Conservation (phyloP, 345 rosid genomes). For the Eucalyptus urophylla region DNA sequence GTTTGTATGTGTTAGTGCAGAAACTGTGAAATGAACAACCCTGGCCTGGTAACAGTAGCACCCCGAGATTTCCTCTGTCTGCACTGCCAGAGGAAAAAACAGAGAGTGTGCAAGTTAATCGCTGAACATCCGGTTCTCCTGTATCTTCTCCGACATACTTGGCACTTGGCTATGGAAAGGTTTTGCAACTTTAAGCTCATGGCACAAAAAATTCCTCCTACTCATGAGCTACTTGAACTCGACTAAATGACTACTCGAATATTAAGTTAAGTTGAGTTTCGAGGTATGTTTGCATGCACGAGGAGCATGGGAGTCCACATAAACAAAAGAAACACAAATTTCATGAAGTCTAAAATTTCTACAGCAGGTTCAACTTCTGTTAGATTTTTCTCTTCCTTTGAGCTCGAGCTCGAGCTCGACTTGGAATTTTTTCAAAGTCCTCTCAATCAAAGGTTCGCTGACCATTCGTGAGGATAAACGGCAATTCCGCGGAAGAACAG, state of each 20-base stretch:
- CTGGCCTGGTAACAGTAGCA: slow-evolving; percentile 91
- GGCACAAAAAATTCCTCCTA: neutral
- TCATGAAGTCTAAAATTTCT: neutral
- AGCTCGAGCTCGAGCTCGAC: neutral
- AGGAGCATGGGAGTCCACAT: neutral
- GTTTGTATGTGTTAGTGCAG: slow-evolving; percentile 84
- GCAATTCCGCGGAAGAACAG: neutral
- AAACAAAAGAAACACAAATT: neutral
- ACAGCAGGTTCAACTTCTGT: neutral
- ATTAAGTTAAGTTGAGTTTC: neutral
- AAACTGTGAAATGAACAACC: slow-evolving; percentile 96
- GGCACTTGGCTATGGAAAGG: neutral
- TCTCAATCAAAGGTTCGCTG: neutral
- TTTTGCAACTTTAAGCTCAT: neutral
- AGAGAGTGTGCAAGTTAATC: neutral
- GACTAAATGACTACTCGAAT: neutral
- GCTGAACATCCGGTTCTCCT: neutral
- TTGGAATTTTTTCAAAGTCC: neutral
- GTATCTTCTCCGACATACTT: neutral
- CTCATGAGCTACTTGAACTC: neutral
- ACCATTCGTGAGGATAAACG: neutral
- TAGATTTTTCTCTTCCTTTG: neutral
- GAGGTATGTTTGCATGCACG: neutral
- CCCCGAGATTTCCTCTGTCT: slow-evolving; percentile 73
- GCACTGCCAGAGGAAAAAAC: slow-evolving; percentile 14